Conservation (phyloP, 768 basidiomycete genomes). For the Lentinula edodes region DNA sequence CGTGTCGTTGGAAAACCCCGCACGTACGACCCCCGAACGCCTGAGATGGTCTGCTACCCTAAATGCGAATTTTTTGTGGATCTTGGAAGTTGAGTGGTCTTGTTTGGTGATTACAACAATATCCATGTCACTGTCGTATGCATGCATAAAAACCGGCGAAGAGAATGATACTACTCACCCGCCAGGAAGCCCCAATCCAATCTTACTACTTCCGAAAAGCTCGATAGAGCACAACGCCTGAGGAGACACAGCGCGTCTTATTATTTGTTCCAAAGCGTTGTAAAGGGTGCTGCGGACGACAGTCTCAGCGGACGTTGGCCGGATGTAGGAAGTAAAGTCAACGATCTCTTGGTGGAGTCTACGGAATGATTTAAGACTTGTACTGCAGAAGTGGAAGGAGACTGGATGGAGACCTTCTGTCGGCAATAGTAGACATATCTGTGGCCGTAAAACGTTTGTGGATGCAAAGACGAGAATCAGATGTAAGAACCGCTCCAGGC, state of each 20-base stretch:
- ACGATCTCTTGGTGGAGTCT: constrained; percentile 64
- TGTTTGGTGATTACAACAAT: constrained; percentile 37
- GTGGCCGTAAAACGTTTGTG: neutral
- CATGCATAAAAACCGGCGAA: neutral
- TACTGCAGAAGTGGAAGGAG: neutral
- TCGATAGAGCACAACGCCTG: constrained; percentile 34
- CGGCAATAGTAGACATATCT: neutral
- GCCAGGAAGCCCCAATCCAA: constrained; percentile 51
- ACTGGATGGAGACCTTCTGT: neutral
- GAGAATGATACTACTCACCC: constrained; percentile 5
- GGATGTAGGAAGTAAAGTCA: constrained; percentile 49
- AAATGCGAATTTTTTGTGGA: constrained; percentile 38
- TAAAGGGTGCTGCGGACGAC: constrained; percentile 40
- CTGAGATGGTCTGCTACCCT: constrained; percentile 44
- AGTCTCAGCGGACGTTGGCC: constrained; percentile 48
- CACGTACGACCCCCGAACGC: constrained; percentile 31
- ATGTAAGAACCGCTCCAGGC: neutral
- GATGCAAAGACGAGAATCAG: neutral
- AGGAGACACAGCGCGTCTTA: constrained; percentile 34
- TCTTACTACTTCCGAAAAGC: constrained; percentile 59
- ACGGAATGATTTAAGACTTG: neutral
- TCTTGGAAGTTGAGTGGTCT: constrained; percentile 21
- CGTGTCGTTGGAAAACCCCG: no score
- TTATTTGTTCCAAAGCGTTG: constrained; percentile 36
- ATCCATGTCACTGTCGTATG: constrained; percentile 52